Conservation (phyloP, 2,329 filamentous ascomycete genomes). For the Fusarium luffae region DNA sequence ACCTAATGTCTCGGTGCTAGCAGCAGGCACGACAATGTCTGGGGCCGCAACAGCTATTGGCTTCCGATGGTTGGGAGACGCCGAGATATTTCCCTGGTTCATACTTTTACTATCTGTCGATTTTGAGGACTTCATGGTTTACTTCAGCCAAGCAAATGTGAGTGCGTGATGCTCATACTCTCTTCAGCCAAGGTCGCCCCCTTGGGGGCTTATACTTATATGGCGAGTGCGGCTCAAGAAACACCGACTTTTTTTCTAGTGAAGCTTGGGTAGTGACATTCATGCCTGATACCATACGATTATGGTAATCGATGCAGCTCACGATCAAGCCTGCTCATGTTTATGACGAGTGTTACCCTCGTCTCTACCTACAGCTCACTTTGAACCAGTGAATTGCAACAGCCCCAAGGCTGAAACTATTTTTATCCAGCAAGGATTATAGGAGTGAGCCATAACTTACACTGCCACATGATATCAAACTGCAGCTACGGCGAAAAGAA, state of each 20-base stretch:
- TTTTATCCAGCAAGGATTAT: neutral
- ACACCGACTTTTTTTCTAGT: neutral
- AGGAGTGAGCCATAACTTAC: neutral
- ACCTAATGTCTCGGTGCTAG: constrained; percentile 1
- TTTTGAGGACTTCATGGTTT: constrained; percentile 7
- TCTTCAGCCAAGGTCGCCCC: neutral
- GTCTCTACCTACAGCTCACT: neutral
- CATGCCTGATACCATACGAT: constrained; percentile 5
- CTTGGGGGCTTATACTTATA: constrained; percentile 14
- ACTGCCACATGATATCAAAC: neutral
- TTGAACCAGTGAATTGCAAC: neutral
- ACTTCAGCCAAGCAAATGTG: neutral
- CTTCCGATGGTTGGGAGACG: neutral
- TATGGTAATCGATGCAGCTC: neutral
- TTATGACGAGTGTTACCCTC: neutral
- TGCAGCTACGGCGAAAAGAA: neutral
- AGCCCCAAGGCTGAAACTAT: neutral
- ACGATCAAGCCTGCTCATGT: neutral
- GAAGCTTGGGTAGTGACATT: constrained; percentile 15
- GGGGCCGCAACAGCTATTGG: neutral
- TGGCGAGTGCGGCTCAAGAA: constrained; percentile 25
- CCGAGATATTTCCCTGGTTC: neutral
- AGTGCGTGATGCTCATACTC: neutral
- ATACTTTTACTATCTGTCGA: neutral
- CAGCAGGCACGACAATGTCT: neutral